Percentiles rank a stretch among this genome's conserved stretches.
Conservation (phyloP, 1,139 yeast species). For the Taphrina communis region DNA sequence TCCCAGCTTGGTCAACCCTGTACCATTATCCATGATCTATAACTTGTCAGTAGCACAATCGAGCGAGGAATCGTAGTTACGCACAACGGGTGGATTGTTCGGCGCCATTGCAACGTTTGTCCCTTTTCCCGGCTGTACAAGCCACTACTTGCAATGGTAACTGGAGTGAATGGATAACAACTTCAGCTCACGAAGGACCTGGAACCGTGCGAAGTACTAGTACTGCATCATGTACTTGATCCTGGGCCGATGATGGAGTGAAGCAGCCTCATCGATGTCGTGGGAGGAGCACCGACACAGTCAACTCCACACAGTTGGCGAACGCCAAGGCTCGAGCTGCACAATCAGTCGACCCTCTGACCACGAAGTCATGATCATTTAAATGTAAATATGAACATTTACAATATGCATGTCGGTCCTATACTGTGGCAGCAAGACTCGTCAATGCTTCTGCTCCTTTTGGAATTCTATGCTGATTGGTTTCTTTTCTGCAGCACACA, state of each 20-base stretch:
- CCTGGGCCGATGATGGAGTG: slow-evolving; percentile 9
- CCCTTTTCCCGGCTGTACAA: neutral
- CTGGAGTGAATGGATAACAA: no score
- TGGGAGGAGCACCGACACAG: neutral
- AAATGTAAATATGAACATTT: no score
- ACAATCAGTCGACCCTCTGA: no score
- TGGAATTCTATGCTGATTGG: neutral
- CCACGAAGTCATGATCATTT: no score
- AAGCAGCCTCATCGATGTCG: neutral
- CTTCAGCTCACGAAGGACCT: no score
- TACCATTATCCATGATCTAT: slow-evolving; percentile 65
- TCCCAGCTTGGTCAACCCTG: slow-evolving; percentile 95
- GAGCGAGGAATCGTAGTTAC: slow-evolving; percentile 54
- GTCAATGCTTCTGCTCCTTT: no score
- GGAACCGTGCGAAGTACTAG: no score
- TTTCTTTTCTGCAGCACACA: slow-evolving; percentile 65
- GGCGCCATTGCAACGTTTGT: slow-evolving; percentile 25
- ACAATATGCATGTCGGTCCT: no score
- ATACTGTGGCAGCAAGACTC: no score
- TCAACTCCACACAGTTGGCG: neutral
- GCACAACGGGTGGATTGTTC: slow-evolving; percentile 83
- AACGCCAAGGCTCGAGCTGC: no score
- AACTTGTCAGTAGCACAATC: slow-evolving; percentile 14
- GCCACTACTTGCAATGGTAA: no score
- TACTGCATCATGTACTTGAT: neutral